Evolutionary conservation across 2,329 filamentous ascomycete species (phyloP), one percentile per base, ranked within the genome.

Genomic region (Ambrosiella beaveri): DNA sequence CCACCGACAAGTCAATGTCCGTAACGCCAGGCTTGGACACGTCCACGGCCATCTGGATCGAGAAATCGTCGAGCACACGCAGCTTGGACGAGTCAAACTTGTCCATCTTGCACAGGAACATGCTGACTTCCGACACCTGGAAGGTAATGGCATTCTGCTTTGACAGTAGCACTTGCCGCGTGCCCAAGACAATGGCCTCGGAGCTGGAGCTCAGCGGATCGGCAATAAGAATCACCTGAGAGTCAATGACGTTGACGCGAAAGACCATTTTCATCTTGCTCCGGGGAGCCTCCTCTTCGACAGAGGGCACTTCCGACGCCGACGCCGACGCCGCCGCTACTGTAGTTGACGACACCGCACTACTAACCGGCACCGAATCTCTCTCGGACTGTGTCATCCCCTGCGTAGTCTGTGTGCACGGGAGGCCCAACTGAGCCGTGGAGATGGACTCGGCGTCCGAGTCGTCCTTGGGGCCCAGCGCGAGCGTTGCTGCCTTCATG

Each of bases 91-190:
- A 89, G 64, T 98, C 91, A 64, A 97, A 97, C 62, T 84, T 87
- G 69, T 99, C 94, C 93, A 99, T 98, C 11, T 93, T 86, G 67
- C 94, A 98, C 38, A 98, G 71, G 68, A 96, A 99, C 93, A 99
- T 98, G 64, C 93, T 93, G 57, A 97, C 80, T 66, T 97, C 84
- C 7, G 88, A 90, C 2, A 98, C 82, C 66, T 98, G 91, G 66
- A 99, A 78, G 0, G 93, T 96, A 64, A 94, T 78, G 7, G 91
- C 88, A 71, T 97, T 88, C 68, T 98, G 94, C 65, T 95, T 86
- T 1, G 91, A 95, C 9, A 97, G 77, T 1, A 97, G 76, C 11
- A 97, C 82, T 68, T 98, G 90, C 67, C 96, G 95, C 1, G 90
- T 95, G 54, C 89, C 88, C 27, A 98, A 75, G 0, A 98, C 94